Percentiles rank a stretch among this genome's conserved stretches.
Evolutionary conservation across 805 yeast species (phyloP).

Genomic region (Kodamaea hsintzibuensis): DNA sequence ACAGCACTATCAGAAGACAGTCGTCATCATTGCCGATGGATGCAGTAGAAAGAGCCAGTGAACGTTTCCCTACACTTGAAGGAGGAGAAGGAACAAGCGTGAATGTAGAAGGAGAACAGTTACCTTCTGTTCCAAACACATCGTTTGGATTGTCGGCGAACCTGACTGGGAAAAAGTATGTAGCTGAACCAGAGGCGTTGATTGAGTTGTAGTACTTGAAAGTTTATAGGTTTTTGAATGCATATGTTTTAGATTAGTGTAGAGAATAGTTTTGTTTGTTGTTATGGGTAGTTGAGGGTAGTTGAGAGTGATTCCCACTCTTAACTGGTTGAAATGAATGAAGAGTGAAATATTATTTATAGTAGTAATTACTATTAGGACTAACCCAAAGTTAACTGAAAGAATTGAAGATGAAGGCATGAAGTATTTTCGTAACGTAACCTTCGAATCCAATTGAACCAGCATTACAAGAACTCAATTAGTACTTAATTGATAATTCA

Average conservation of each 20-base stretch:
- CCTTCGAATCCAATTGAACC: too few relatives aligned
- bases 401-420: too few relatives aligned
- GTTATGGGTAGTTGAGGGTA: too few relatives aligned
- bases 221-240: not conserved
- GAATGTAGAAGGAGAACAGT: not conserved
- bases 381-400: too few relatives aligned
- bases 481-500: too few relatives aligned
- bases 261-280: not conserved
- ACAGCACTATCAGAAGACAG: conserved; percentile 7
- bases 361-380: too few relatives aligned
- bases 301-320: too few relatives aligned
- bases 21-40: conserved; percentile 14
- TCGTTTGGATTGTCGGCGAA: not conserved
- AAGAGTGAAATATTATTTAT: too few relatives aligned
- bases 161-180: conserved; percentile 11
- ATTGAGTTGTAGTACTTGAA: conserved; percentile 33
- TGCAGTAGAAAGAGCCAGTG: conserved; percentile 16
- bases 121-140: not conserved
- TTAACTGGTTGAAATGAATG: too few relatives aligned
- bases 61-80: conserved; percentile 19
- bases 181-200: conserved; percentile 41
- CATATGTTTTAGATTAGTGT: not conserved
- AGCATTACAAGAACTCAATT: too few relatives aligned
- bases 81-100: not conserved
- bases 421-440: too few relatives aligned